Percentiles rank a stretch among this genome's conserved stretches.
Evolutionary conservation across 768 basidiomycete genomes (phyloP).

Genomic region (Fomitopsis pulvina): DNA sequence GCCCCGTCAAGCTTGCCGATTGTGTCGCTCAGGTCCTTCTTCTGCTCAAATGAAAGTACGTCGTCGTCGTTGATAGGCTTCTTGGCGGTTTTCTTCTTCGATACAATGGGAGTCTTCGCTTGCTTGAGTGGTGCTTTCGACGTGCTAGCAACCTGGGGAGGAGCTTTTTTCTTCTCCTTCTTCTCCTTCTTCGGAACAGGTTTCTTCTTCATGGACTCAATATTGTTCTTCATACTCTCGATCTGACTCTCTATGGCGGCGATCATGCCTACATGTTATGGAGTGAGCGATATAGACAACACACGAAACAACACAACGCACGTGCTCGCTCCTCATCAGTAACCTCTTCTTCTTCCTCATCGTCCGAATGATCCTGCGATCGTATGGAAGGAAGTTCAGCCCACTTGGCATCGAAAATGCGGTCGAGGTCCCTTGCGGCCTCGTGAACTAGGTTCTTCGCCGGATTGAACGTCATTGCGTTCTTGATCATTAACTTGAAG

Average conservation of each 20-base stretch:
- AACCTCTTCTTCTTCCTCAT: conserved; percentile 59
- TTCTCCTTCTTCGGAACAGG: conserved; percentile 65
- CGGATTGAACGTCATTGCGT: conserved; percentile 92
- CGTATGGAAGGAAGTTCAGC: conserved; percentile 60
- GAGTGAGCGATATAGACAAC: conserved; percentile 14
- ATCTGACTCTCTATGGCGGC: conserved; percentile 78
- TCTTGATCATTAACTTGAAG: conserved; percentile 91
- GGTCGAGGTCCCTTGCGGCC: conserved; percentile 80
- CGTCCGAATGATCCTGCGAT: conserved; percentile 36
- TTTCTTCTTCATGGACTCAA: conserved; percentile 54
- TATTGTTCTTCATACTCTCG: conserved; percentile 64
- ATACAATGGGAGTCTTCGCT: conserved; percentile 37
- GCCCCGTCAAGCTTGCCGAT: conserved; percentile 80
- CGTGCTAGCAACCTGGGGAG: conserved; percentile 50
- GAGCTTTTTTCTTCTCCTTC: conserved; percentile 47
- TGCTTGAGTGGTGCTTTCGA: conserved; percentile 43
- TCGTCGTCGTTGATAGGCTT: conserved; percentile 69
- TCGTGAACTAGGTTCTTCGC: conserved; percentile 80
- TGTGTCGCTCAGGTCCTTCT: conserved; percentile 96
- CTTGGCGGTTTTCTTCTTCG: conserved; percentile 59
- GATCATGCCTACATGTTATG: conserved; percentile 49
- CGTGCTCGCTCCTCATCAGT: conserved; percentile 64
- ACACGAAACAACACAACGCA: conserved; percentile 31
- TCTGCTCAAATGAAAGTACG: conserved; percentile 89
- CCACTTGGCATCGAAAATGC: conserved; percentile 92